Evolutionary conservation across 1,284 basidiomycete genomes (phyloP).

Genomic region (Ganoderma leucocontextum): DNA sequence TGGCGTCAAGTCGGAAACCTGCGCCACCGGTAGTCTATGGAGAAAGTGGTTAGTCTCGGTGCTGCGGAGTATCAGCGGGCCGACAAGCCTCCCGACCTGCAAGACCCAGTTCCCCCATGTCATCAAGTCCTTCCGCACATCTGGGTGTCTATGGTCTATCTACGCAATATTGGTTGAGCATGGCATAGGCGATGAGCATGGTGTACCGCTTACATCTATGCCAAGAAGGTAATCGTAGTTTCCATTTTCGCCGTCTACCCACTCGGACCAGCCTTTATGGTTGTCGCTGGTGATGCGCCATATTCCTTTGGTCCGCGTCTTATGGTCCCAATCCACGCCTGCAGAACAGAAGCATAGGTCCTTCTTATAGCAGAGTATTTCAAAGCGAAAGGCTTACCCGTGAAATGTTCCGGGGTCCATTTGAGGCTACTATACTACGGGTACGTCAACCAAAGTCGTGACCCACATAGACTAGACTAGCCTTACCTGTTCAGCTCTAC

Average conservation of each 20-base stretch:
- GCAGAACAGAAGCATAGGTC: conserved; percentile 4
- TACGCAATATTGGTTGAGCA: conserved; percentile 38
- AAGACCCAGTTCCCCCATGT: conserved; percentile 79
- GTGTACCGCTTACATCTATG: conserved; percentile 57
- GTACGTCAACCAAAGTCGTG: background rate
- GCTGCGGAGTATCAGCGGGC: conserved; percentile 8
- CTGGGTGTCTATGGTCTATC: conserved; percentile 90
- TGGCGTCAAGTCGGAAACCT: conserved; percentile 90
- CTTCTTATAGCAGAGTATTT: background rate
- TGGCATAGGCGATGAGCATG: background rate
- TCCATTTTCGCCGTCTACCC: conserved; percentile 74
- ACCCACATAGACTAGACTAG: background rate
- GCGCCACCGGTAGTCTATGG: conserved; percentile 77
- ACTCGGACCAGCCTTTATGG: conserved; percentile 75
- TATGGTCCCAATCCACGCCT: conserved; percentile 91
- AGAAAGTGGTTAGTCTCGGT: background rate
- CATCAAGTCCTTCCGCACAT: conserved; percentile 72
- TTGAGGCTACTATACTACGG: conserved; percentile 71
- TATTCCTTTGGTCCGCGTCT: conserved; percentile 66
- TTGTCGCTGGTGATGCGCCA: conserved; percentile 65
- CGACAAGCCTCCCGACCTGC: conserved; percentile 46
- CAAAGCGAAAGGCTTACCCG: conserved; percentile 54
- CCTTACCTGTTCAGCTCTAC: conserved; percentile 75
- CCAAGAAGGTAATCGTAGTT: conserved; percentile 87
- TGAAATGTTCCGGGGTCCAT: conserved; percentile 79